phyloP scores from a whole-genome alignment of 2,329 filamentous ascomycete species.

The Sarocladium kiliense region DNA sequence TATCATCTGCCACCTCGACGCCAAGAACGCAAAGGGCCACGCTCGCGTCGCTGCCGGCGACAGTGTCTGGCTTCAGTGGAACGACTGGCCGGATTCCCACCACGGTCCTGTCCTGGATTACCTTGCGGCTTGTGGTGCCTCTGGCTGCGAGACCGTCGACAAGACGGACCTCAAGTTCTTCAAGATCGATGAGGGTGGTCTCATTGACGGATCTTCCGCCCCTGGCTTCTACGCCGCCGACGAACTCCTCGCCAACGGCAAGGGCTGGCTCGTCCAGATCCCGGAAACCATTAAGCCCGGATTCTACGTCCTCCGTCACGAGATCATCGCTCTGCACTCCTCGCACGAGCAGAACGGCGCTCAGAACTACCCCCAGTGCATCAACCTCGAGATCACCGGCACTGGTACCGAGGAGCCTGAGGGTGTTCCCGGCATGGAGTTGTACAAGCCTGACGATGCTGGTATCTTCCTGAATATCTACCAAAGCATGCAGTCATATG shows the following conservation, averaged over 20 bases:
- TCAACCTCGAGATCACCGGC: conserved; percentile 37
- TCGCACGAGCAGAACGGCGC: conserved; percentile 36
- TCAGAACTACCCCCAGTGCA: conserved; percentile 44
- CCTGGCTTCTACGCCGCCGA: conserved; percentile 26
- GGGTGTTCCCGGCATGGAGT: conserved; percentile 20
- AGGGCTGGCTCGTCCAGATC: conserved; percentile 15
- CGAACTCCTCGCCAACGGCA: conserved; percentile 35
- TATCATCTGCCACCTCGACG: conserved; percentile 40
- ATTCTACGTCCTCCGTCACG: conserved; percentile 35
- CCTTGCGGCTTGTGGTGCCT: conserved; percentile 50
- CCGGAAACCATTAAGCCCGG: conserved; percentile 3
- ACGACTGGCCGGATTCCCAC: conserved; percentile 34
- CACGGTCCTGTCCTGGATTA: conserved; percentile 55
- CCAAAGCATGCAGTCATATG: conserved; percentile 14
- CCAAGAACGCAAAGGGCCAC: conserved; percentile 27
- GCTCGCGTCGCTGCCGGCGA: conserved; percentile 31
- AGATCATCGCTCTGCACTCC: conserved; percentile 43
- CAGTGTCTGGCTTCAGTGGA: conserved; percentile 34
- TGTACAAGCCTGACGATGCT: conserved; percentile 22
- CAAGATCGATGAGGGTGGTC: conserved; percentile 56
- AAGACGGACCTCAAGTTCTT: conserved; percentile 50
- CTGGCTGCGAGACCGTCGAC: conserved; percentile 47
- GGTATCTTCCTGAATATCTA: conserved; percentile 19
- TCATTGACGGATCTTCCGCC: conserved; percentile 38
- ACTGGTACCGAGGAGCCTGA: conserved; percentile 20